Evolutionary conservation across 177 flowering plant genomes (phyloP).

Genomic region (Tripterygium wilfordii): DNA sequence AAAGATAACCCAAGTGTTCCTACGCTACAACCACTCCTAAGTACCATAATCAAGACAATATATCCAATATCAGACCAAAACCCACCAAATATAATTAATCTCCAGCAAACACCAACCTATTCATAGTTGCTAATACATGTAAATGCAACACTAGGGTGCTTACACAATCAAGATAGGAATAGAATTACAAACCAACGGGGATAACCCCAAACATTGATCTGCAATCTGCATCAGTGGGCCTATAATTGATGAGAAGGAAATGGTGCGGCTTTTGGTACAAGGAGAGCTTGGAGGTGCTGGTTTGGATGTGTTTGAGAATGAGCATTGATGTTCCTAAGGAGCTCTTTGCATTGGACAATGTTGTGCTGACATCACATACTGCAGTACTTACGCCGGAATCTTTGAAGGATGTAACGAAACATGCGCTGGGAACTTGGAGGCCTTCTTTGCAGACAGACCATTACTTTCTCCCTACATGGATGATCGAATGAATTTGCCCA

Average conservation of each 20-base stretch:
- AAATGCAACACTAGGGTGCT: too few relatives aligned
- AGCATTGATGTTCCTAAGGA: slow-evolving; percentile 54
- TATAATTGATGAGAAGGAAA: slow-evolving; percentile 53
- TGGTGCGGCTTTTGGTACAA: slow-evolving; percentile 43
- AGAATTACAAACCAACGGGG: too few relatives aligned
- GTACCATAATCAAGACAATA: too few relatives aligned
- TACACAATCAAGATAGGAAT: too few relatives aligned
- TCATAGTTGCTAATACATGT: too few relatives aligned
- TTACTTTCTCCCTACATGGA: not conserved
- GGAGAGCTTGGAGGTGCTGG: slow-evolving; percentile 64
- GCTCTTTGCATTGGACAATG: slow-evolving; percentile 48
- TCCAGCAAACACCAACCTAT: too few relatives aligned
- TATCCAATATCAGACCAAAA: too few relatives aligned
- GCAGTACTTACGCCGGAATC: slow-evolving; percentile 51
- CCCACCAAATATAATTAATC: too few relatives aligned
- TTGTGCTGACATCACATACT: slow-evolving; percentile 53
- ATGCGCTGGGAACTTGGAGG: slow-evolving; percentile 51
- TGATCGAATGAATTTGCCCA: not conserved
- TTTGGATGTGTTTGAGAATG: slow-evolving; percentile 58
- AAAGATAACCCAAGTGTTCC: too few relatives aligned
- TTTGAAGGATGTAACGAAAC: slow-evolving; percentile 40
- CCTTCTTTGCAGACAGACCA: slow-evolving; percentile 43
- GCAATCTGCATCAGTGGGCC: too few relatives aligned
- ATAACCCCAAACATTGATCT: too few relatives aligned
- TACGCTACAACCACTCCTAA: too few relatives aligned